A percentile compares a stretch with the other conserved stretches of the same genome.
Conservation (phyloP, 192 early-diverging fungal genomes). For the Coemansia sp. region DNA sequence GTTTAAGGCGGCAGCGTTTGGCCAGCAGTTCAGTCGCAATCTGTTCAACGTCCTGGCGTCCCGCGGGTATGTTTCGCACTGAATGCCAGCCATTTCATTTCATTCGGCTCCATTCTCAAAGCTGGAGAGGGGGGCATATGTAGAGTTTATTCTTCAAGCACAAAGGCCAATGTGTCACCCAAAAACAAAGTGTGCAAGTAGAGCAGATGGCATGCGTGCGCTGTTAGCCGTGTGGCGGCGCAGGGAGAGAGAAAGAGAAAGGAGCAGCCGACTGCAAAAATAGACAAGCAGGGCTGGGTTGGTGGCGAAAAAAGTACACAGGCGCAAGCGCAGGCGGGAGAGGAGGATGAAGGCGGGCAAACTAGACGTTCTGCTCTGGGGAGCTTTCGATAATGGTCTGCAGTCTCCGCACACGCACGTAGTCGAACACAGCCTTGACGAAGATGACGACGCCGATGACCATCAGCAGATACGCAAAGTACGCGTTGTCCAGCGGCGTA, state of each 20-base stretch:
- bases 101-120: not conserved
- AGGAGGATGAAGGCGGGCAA: not conserved
- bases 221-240: not conserved
- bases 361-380: constrained; percentile 55
- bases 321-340: not conserved
- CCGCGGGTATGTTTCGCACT: constrained; percentile 28
- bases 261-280: not conserved
- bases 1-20: constrained; percentile 13
- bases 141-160: not conserved
- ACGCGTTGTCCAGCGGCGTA: constrained; percentile 60
- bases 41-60: constrained; percentile 50
- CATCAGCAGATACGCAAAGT: constrained; percentile 74
- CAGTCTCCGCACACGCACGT: constrained; percentile 67
- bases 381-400: constrained; percentile 67
- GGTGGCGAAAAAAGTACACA: not conserved
- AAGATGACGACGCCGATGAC: constrained; percentile 74
- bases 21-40: constrained; percentile 47
- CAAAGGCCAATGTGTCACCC: not conserved
- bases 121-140: not conserved
- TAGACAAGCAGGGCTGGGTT: not conserved
- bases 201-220: not conserved
- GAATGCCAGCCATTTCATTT: not conserved
- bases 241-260: not conserved
- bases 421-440: constrained; percentile 71
- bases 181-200: constrained; percentile 4